Evolutionary conservation across 2,329 filamentous ascomycete genomes (phyloP).

Genomic region (Penicillium corylophilum): DNA sequence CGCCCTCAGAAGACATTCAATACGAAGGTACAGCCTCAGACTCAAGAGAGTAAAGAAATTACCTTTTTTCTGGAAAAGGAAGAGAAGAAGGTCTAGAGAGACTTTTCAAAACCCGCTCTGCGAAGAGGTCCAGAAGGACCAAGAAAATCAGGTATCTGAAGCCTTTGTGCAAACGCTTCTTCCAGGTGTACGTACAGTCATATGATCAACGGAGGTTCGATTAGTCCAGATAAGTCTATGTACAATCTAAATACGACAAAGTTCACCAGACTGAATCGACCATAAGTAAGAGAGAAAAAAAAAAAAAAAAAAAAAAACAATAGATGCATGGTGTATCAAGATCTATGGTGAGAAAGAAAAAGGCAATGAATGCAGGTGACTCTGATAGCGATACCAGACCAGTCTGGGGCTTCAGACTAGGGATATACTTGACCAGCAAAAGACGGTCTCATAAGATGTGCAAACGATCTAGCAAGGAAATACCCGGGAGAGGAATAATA

Average conservation of each 20-base stretch:
- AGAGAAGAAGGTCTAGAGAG: no score
- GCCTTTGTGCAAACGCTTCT: no score
- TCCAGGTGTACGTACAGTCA: no score
- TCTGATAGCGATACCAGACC: conserved; percentile 4
- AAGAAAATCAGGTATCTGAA: no score
- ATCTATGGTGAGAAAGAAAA: conserved; percentile 9
- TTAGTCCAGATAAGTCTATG: neutral
- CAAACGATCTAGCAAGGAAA: neutral
- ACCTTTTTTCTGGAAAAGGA: no score
- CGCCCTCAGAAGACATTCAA: no score
- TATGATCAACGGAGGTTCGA: no score
- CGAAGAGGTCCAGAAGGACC: no score
- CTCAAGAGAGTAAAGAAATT: no score
- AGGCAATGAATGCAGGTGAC: conserved; percentile 5
- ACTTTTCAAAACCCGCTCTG: no score
- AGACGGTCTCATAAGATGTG: neutral
- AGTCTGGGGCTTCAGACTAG: neutral
- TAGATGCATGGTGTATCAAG: conserved; percentile 12
- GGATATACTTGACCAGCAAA: neutral
- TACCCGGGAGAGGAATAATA: neutral
- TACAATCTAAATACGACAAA: neutral
- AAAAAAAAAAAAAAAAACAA: neutral
- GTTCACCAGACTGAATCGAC: neutral
- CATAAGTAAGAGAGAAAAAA: neutral
- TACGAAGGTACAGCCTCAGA: no score